These are phyloP conservation scores for Arxiozyma heterogenica DNA, from an alignment of 1,139 yeast genomes.

Conservation along the genomic window DNA sequence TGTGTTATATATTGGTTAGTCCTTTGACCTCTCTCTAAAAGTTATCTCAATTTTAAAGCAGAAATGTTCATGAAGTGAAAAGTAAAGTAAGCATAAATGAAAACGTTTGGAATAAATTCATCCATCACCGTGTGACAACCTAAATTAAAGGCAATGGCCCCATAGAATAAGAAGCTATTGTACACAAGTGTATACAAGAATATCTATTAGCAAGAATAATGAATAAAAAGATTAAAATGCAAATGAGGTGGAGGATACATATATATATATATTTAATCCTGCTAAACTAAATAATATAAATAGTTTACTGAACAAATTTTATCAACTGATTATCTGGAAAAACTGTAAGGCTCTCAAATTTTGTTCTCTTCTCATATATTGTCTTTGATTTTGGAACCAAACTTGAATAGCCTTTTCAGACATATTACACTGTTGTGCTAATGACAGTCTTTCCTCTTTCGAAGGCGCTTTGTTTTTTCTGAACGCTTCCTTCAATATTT, in stretches of 20 bases:
- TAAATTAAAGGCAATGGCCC: not conserved
- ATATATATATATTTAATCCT: no score
- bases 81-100: no score
- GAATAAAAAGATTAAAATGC: not conserved
- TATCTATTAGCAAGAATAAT: not conserved
- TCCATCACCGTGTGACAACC: no score
- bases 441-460: constrained; percentile 59
- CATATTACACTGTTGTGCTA: constrained; percentile 75
- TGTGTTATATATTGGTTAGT: no score
- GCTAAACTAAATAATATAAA: no score
- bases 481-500: constrained; percentile 70
- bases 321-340: constrained; percentile 1
- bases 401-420: constrained; percentile 91
- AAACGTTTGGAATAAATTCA: no score
- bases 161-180: not conserved
- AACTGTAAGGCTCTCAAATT: constrained; percentile 1
- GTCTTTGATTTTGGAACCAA: constrained; percentile 95
- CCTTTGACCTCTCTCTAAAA: no score
- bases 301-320: not conserved
- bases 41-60: no score
- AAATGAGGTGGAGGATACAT: not conserved
- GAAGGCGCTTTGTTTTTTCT: constrained; percentile 70
- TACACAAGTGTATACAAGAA: not conserved
- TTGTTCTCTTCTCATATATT: constrained; percentile 40
- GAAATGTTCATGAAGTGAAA: no score